Base-by-base conservation (phyloP, 331 rosid genomes). In the Ulmus americana region DNA sequence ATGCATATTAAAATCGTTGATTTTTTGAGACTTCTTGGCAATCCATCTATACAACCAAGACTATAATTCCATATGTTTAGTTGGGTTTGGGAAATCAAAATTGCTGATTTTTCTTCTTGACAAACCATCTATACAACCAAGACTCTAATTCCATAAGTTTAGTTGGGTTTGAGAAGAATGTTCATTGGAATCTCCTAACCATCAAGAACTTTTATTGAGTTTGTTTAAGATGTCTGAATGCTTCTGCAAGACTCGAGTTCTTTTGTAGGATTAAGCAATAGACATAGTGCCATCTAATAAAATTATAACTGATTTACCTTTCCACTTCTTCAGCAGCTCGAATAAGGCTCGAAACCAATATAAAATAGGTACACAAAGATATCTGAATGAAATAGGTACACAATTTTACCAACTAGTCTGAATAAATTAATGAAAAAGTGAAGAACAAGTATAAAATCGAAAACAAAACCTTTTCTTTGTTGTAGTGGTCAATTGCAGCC, bases 241-340 rank as follows among this genome's bases (percentile, higher is more conserved):
- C 35, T 28, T 28, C 35, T 28, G 35, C 35, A 28, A 28, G 35
- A 28, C 13, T 42, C 39, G 40, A 4, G 28, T 20, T 44, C 51
- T 7, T 38, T 35, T 6, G 49, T n/a, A 43, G 45, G 40, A 68
- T 41, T 20, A 52, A 39, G 11, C 55, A 74, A 64, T 39, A 28
- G 5, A 40, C 4, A 28, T 15, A 56, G 45, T 45, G 48, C 54
- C 16, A 12, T 38, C 68, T 16, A 22, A 11, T 18, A 45, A 40
- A 52, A 41, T 39, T 50, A 16, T 55, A 69, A 73, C 44, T 55
- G 8, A 45, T 49, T 71, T 77, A 88, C 97, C 95, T 86, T 82
- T 92, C 98, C 65, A 92, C 94, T 83, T 92, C 96, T 67, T 92
- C 98, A 42, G 82, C 88, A 8, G 96, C 83, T 75, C 77, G 81